Conservation (phyloP, 2,329 filamentous ascomycete genomes). For the Beauveria sp. region DNA sequence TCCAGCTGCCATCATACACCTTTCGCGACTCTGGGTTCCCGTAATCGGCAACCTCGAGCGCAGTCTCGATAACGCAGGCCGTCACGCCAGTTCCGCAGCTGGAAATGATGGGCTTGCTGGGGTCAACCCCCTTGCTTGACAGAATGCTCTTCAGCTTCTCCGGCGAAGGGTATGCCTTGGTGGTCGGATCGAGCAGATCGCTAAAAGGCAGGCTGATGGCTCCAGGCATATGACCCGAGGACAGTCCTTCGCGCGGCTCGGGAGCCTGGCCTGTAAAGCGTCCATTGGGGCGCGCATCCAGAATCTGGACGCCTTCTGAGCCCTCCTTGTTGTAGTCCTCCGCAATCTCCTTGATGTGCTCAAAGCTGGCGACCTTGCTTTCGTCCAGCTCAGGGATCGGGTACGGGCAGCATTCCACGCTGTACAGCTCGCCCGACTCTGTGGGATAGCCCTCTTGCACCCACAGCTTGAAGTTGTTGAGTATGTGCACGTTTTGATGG, state of each 20-base stretch:
- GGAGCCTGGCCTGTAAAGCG: constrained; percentile 77
- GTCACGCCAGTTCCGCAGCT: constrained; percentile 94
- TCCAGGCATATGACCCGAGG: constrained; percentile 86
- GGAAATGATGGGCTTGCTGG: constrained; percentile 71
- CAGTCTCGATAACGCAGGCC: constrained; percentile 83
- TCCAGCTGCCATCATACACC: constrained; percentile 97
- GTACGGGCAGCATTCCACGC: constrained; percentile 56
- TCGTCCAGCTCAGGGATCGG: constrained; percentile 54
- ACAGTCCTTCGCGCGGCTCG: constrained; percentile 78
- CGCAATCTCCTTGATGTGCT: constrained; percentile 72
- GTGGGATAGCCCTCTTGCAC: constrained; percentile 74
- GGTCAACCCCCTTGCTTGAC: constrained; percentile 69
- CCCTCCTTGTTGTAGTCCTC: constrained; percentile 75
- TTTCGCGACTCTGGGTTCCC: constrained; percentile 58
- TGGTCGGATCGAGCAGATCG: constrained; percentile 71
- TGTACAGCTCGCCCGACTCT: constrained; percentile 69
- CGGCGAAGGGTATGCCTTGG: constrained; percentile 68
- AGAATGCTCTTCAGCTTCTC: constrained; percentile 71
- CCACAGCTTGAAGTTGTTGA: constrained; percentile 97
- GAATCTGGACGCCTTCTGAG: constrained; percentile 72
- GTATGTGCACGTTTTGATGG: constrained; percentile 76
- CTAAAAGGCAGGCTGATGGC: constrained; percentile 76
- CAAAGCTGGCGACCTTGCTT: constrained; percentile 67
- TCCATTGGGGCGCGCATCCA: constrained; percentile 76
- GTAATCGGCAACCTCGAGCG: constrained; percentile 70